phyloP scores from a whole-genome alignment of 257 asterid genomes.

The Parsonsia alboflavescens region DNA sequence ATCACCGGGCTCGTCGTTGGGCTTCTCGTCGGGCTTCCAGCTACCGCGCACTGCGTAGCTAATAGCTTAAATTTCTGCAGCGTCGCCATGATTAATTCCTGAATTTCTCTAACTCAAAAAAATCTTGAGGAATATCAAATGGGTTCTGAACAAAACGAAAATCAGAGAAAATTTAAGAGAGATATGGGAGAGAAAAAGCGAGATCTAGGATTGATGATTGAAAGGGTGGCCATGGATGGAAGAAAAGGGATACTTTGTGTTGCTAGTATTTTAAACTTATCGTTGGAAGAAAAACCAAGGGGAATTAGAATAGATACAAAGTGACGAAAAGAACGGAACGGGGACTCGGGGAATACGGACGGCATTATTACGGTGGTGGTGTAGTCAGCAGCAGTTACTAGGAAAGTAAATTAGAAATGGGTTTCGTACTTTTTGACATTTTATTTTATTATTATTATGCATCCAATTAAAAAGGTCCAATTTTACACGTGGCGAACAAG shows the following conservation, averaged over 20 bases:
- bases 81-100: conserved; percentile 44
- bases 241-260: background rate
- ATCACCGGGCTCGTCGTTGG: conserved; percentile 83
- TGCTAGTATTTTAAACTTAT: conserved; percentile 1
- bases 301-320: conserved; percentile 1
- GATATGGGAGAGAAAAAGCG: conserved; percentile 22
- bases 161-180: background rate
- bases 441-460: too few relatives aligned
- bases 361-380: background rate
- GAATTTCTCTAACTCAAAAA: background rate
- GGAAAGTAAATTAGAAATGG: background rate
- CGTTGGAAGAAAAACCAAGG: background rate
- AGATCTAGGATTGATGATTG: conserved; percentile 34
- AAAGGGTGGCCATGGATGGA: conserved; percentile 21
- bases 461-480: too few relatives aligned
- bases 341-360: conserved; percentile 27
- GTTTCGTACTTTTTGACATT: background rate
- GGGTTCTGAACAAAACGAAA: conserved; percentile 1
- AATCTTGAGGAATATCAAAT: conserved; percentile 4
- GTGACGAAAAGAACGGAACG: background rate
- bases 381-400: too few relatives aligned
- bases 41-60: conserved; percentile 77
- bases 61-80: conserved; percentile 85
- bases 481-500: conserved; percentile 27
- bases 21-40: conserved; percentile 79